Evolutionary conservation across 352 stramenopile species (phyloP).

Genomic region (Phytopythium litorale): DNA sequence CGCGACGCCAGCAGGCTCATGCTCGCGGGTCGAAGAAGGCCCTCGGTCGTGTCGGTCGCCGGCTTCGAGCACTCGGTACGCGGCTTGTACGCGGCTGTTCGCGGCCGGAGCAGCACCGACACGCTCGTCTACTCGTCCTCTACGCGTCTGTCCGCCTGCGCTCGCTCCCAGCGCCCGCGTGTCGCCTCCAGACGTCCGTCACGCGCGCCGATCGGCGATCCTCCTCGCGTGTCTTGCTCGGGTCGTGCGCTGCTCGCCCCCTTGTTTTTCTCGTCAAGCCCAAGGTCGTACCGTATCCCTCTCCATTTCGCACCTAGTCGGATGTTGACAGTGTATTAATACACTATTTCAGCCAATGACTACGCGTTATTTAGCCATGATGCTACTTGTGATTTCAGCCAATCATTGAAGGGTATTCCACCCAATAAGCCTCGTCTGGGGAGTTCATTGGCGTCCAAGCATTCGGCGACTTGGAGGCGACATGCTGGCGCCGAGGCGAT

Average conservation of each 20-base stretch:
- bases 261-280: neutral
- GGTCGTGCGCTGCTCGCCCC: constrained; percentile 1
- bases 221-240: neutral
- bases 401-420: neutral
- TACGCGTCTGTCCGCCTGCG: neutral
- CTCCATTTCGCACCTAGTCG: constrained; percentile 3
- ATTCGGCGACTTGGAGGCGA: neutral
- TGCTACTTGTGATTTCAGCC: neutral
- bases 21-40: neutral
- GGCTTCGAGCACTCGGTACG: neutral
- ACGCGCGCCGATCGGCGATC: neutral
- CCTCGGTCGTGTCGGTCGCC: neutral
- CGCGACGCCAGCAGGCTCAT: constrained; percentile 34
- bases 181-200: neutral
- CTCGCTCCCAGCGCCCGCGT: neutral
- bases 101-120: neutral
- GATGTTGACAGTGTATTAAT: neutral
- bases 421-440: neutral
- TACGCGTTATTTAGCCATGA: neutral
- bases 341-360: neutral
- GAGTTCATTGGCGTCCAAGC: neutral
- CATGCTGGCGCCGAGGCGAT: constrained; percentile 18
- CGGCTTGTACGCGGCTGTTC: neutral
- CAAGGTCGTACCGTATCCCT: neutral
- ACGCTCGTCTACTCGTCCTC: neutral